These are phyloP conservation scores for Colletotrichum chlorophyti DNA, from an alignment of 2,329 filamentous ascomycete genomes.

Conservation along the genomic window DNA sequence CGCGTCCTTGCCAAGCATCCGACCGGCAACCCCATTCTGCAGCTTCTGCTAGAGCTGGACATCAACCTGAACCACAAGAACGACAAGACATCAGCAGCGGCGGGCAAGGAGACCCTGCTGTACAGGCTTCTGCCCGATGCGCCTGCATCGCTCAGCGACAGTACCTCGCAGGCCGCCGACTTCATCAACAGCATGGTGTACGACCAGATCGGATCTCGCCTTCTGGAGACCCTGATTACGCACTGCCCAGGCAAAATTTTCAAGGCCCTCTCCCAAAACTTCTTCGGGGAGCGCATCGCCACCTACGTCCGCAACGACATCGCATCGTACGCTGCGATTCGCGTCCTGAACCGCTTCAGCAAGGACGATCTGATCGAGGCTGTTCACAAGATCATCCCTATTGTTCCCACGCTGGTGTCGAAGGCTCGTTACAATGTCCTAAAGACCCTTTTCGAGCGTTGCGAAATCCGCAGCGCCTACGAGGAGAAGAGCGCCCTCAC, in stretches of 20 bases:
- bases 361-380: constrained; percentile 84
- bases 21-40: constrained; percentile 91
- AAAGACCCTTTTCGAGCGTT: constrained; percentile 83
- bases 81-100: constrained; percentile 61
- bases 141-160: constrained; percentile 72
- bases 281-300: constrained; percentile 81
- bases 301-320: constrained; percentile 88
- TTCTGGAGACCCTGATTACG: constrained; percentile 86
- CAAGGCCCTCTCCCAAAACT: constrained; percentile 82
- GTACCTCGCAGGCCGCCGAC: constrained; percentile 72
- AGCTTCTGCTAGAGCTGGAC: constrained; percentile 87
- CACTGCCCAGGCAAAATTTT: constrained; percentile 87
- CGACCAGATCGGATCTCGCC: constrained; percentile 85
- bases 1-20: constrained; percentile 86
- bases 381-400: constrained; percentile 73
- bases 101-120: constrained; percentile 63
- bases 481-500: constrained; percentile 57
- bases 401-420: constrained; percentile 75
- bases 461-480: constrained; percentile 69
- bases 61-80: constrained; percentile 73
- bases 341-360: constrained; percentile 81
- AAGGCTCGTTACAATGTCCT: constrained; percentile 81
- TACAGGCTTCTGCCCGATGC: constrained; percentile 81
- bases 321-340: constrained; percentile 85
- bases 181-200: constrained; percentile 91